Evolutionary conservation across 2,329 filamentous ascomycete species (phyloP).

Genomic region (Westerdykella ornata): DNA sequence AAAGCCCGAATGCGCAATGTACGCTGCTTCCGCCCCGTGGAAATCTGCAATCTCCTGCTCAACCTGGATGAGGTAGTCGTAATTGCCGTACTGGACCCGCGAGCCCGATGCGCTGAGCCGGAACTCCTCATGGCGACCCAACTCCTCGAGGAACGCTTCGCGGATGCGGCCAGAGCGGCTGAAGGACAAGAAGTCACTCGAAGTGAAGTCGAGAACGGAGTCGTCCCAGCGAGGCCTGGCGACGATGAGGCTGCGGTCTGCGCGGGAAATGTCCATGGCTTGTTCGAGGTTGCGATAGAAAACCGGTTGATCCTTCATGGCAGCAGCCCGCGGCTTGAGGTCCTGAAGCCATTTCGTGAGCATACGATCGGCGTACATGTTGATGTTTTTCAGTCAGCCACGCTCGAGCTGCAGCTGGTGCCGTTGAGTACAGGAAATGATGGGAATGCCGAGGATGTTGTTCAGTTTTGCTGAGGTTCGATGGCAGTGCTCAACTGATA

Average conservation of each 20-base stretch:
- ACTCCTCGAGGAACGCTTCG: constrained; percentile 42
- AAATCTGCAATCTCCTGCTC: constrained; percentile 53
- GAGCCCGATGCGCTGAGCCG: constrained; percentile 51
- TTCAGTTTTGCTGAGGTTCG: no score
- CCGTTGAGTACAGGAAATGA: no score
- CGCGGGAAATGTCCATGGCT: constrained; percentile 5
- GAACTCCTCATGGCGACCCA: constrained; percentile 27
- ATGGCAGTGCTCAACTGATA: no score
- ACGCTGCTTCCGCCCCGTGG: constrained; percentile 48
- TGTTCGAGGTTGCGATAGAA: constrained; percentile 20
- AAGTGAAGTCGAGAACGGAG: constrained; percentile 48
- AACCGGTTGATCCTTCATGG: background rate
- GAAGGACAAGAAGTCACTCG: constrained; percentile 55
- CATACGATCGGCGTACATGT: background rate
- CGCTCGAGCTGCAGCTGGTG: no score
- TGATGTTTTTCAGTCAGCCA: no score
- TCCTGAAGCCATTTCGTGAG: background rate
- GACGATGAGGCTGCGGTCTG: background rate
- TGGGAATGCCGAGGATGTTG: no score
- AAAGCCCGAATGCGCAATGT: constrained; percentile 50
- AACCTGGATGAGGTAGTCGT: constrained; percentile 47
- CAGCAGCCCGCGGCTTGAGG: background rate
- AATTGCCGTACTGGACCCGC: constrained; percentile 57
- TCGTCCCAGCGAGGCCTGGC: background rate
- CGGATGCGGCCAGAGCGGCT: constrained; percentile 41